These are phyloP conservation scores for Venturia aucupariae DNA, from an alignment of 2,329 filamentous ascomycete genomes.

Conservation along the genomic window DNA sequence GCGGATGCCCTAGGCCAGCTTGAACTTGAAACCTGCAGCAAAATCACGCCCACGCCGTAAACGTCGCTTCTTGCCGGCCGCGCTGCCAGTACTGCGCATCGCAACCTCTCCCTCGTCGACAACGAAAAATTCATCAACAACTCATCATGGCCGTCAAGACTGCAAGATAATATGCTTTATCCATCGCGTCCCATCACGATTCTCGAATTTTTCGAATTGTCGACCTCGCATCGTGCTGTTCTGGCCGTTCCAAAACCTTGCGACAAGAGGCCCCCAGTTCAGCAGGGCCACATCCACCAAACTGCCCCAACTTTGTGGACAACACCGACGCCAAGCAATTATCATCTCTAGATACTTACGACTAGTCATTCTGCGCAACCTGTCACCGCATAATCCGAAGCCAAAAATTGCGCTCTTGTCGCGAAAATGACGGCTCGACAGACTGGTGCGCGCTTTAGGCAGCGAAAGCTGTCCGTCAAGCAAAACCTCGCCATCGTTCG, in stretches of 20 bases:
- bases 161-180: conserved; percentile 1
- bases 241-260: neutral
- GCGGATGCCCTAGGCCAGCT: too few species aligned
- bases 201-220: neutral
- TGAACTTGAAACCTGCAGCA: too few species aligned
- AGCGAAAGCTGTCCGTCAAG: conserved; percentile 89
- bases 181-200: neutral
- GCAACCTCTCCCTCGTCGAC: neutral
- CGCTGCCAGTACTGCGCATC: too few species aligned
- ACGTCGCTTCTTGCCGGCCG: too few species aligned
- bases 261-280: conserved; percentile 1
- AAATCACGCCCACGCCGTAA: too few species aligned
- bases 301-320: conserved; percentile 2
- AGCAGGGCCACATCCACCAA: neutral
- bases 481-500: conserved; percentile 77
- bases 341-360: neutral
- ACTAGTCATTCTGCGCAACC: neutral
- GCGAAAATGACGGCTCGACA: conserved; percentile 18
- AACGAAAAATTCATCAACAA: conserved; percentile 3
- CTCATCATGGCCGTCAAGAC: conserved; percentile 11
- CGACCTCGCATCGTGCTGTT: neutral
- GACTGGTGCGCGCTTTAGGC: conserved; percentile 54
- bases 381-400: conserved; percentile 3
- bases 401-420: neutral
- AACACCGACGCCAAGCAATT: conserved; percentile 10